These are phyloP conservation scores for Drechslerella coelobrocha DNA, from an alignment of 2,329 filamentous ascomycete genomes.

Conservation along the genomic window DNA sequence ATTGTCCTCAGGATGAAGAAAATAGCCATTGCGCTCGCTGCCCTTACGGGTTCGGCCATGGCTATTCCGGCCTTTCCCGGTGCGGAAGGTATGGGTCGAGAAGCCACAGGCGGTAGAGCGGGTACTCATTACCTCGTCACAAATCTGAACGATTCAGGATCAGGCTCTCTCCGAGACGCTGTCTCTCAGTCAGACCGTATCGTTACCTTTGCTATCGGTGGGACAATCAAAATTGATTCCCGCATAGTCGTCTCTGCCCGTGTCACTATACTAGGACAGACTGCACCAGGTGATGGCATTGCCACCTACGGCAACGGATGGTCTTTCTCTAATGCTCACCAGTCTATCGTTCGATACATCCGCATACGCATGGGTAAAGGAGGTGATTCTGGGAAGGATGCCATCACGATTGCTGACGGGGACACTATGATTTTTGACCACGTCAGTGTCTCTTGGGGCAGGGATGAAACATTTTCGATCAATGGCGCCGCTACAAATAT, in stretches of 20 bases:
- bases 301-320: conserved; percentile 66
- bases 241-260: conserved; percentile 62
- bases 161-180: conserved; percentile 63
- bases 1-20: conserved; percentile 12
- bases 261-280: conserved; percentile 64
- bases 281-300: conserved; percentile 62
- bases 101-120: conserved; percentile 61
- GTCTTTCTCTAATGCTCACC: conserved; percentile 64
- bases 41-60: conserved; percentile 40
- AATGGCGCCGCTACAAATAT: conserved; percentile 61
- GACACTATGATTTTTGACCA: conserved; percentile 67
- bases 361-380: conserved; percentile 65
- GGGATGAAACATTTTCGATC: conserved; percentile 66
- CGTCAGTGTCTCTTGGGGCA: conserved; percentile 64
- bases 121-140: conserved; percentile 63
- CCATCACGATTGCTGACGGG: conserved; percentile 64
- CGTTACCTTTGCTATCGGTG: conserved; percentile 63
- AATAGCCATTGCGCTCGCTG: conserved; percentile 22
- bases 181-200: conserved; percentile 62
- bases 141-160: conserved; percentile 62
- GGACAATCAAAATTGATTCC: conserved; percentile 62
- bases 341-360: conserved; percentile 66
- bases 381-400: conserved; percentile 65
- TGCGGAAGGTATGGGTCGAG: conserved; percentile 63
- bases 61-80: conserved; percentile 61